A percentile compares a stretch with the other conserved stretches of the same genome.
These are phyloP conservation scores for Obba rivulosa DNA, from an alignment of 768 basidiomycete genomes.

Conservation along the genomic window DNA sequence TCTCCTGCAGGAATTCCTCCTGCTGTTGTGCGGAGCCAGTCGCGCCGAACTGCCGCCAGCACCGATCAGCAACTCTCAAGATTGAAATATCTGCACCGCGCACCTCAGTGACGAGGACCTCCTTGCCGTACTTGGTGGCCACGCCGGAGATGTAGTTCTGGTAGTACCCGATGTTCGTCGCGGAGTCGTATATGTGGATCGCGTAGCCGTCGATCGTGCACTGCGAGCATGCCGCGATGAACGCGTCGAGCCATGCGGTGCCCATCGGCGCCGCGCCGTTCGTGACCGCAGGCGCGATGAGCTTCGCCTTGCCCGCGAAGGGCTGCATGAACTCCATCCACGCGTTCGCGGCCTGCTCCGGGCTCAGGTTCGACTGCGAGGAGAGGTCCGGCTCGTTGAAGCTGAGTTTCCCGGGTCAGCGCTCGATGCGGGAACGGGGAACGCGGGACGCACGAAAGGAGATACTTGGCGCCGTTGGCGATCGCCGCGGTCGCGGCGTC, in stretches of 20 bases:
- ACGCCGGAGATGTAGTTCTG: conserved; percentile 24
- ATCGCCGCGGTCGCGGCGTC: conserved; percentile 24
- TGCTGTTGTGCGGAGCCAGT: conserved; percentile 18
- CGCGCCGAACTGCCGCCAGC: conserved; percentile 21
- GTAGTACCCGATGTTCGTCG: conserved; percentile 25
- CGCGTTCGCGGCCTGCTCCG: conserved; percentile 20
- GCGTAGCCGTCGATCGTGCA: conserved; percentile 25
- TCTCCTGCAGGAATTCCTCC: conserved; percentile 20
- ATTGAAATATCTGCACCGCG: conserved; percentile 12
- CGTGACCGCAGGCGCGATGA: conserved; percentile 27
- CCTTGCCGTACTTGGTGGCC: conserved; percentile 22
- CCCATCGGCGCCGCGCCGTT: conserved; percentile 28
- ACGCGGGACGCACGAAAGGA: conserved; percentile 20
- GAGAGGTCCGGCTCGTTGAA: conserved; percentile 27
- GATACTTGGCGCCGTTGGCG: conserved; percentile 20
- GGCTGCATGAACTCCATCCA: conserved; percentile 28
- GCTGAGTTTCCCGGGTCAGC: too few relatives aligned
- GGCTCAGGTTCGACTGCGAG: conserved; percentile 24
- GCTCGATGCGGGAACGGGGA: too few relatives aligned
- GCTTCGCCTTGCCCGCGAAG: conserved; percentile 26
- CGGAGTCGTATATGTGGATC: conserved; percentile 26
- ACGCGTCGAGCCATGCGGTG: conserved; percentile 24
- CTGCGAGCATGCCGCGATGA: conserved; percentile 22
- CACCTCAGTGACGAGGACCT: conserved; percentile 26
- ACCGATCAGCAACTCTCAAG: not conserved